Percentiles rank a stretch among this genome's conserved stretches.
phyloP scores from a whole-genome alignment of 1,284 basidiomycete genomes.

The Ceratobasidium sp. region DNA sequence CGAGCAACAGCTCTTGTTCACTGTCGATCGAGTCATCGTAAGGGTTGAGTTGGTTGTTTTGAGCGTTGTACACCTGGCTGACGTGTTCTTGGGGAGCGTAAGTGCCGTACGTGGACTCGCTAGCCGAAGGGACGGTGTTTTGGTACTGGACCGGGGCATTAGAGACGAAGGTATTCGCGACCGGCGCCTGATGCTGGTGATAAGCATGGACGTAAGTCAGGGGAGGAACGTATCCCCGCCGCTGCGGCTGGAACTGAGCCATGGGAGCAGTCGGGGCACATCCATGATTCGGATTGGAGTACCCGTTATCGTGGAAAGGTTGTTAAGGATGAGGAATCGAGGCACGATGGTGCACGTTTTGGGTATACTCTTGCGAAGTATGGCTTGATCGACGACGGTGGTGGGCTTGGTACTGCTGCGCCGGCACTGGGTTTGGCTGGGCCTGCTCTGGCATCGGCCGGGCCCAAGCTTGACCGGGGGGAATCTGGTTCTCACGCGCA shows the following conservation, averaged over 20 bases:
- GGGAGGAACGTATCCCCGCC: background rate
- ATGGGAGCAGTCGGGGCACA: background rate
- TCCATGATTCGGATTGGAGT: background rate
- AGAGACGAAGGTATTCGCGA: background rate
- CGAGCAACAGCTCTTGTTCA: conserved; percentile 1
- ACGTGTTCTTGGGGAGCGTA: conserved; percentile 9
- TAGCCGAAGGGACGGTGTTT: background rate
- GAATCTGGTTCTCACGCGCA: no score
- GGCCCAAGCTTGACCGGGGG: no score
- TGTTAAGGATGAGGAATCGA: no score
- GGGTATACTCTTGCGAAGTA: background rate
- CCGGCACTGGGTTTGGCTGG: conserved; percentile 1
- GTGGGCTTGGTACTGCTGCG: background rate
- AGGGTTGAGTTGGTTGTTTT: background rate
- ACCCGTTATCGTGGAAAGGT: no score
- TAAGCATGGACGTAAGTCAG: background rate
- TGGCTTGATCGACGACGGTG: conserved; percentile 9
- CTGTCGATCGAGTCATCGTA: background rate
- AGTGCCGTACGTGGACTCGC: conserved; percentile 16
- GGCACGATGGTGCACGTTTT: background rate
- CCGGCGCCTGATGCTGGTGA: background rate
- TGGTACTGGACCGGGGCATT: no score
- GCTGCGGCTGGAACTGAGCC: background rate
- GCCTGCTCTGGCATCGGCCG: background rate
- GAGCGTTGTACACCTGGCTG: background rate